Conservation (phyloP, 2,329 filamentous ascomycete species). For the Penicillium sp. region DNA sequence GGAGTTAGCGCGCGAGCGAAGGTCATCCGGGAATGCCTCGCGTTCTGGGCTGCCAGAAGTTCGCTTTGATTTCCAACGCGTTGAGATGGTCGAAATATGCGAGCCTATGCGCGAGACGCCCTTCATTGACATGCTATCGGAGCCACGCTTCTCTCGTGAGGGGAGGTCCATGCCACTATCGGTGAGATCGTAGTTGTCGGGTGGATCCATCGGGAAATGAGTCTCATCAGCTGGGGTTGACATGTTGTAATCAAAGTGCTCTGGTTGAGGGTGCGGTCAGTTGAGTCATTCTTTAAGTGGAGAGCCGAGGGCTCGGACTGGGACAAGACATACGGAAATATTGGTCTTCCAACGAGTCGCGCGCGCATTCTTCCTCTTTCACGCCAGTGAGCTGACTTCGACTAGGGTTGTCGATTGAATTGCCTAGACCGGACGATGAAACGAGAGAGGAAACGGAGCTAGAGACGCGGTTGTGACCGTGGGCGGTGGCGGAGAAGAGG, state of each 20-base stretch:
- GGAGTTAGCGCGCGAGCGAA: conserved; percentile 49
- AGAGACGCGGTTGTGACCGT: conserved; percentile 46
- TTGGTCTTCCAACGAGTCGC: conserved; percentile 61
- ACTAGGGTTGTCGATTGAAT: conserved; percentile 54
- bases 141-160: conserved; percentile 60
- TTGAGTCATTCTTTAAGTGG: conserved; percentile 1
- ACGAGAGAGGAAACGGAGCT: conserved; percentile 79
- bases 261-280: conserved; percentile 25
- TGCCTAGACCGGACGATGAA: conserved; percentile 60
- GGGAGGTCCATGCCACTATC: conserved; percentile 66
- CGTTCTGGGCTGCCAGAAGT: conserved; percentile 39
- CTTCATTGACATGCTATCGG: conserved; percentile 50
- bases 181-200: conserved; percentile 54
- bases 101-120: conserved; percentile 67
- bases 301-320: conserved; percentile 5
- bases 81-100: conserved; percentile 76
- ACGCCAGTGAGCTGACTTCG: conserved; percentile 78
- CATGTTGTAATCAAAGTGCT: conserved; percentile 41
- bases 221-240: conserved; percentile 32
- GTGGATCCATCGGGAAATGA: conserved; percentile 34
- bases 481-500: conserved; percentile 44
- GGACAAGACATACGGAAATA: conserved; percentile 71
- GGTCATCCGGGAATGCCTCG: conserved; percentile 35
- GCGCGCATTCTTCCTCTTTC: conserved; percentile 78
- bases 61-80: conserved; percentile 44